Evolutionary conservation across 345 rosid species (phyloP), one percentile per base, ranked within the genome.

Genomic region (Populus simonii): DNA sequence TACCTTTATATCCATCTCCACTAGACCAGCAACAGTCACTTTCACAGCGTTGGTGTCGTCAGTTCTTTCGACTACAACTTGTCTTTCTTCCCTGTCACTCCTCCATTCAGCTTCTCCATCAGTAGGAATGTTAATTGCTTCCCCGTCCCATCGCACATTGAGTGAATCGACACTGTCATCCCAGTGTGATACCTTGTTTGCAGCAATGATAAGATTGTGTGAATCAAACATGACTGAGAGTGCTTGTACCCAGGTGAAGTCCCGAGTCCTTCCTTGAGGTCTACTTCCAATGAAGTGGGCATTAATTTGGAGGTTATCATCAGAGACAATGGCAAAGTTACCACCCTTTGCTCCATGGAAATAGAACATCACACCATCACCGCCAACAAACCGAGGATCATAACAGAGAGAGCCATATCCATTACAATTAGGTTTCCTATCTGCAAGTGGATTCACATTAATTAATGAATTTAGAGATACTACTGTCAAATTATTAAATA

Each of bases 341-440:
- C 91, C 90, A 31, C 82, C 92, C 49, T 76, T 87, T 20, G 80
- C 73, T 79, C 94, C 94, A 8, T 91, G 96, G 89, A 93, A 91
- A 77, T 91, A 91, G 86, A 93, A 91, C 92, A 90, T 88, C 36
- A 83, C 89, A 29, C 97, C 96, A 63, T 91, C 96, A n/a, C 96
- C 93, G 22, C 96, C 96, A 0, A 89, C 88, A 31, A 93, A 89
- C 25, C 94, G 87, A 17, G 97, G 94, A 66, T 90, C 97, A n/a
- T 91, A 92, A 79, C 96, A 91, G 3, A 93, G 80, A 59, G 93
- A 86, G 15, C 92, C 93, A 71, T 79, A 88, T 63, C 90, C 90
- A 18, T 86, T 71, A 57, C 93, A 90, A 70, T 82, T 77, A 0
- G 80, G 69, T n/a, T 71, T 80, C 45, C 76, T 76, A 39, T 61